phyloP scores from a whole-genome alignment of 768 basidiomycete genomes.

The Suillus discolor region DNA sequence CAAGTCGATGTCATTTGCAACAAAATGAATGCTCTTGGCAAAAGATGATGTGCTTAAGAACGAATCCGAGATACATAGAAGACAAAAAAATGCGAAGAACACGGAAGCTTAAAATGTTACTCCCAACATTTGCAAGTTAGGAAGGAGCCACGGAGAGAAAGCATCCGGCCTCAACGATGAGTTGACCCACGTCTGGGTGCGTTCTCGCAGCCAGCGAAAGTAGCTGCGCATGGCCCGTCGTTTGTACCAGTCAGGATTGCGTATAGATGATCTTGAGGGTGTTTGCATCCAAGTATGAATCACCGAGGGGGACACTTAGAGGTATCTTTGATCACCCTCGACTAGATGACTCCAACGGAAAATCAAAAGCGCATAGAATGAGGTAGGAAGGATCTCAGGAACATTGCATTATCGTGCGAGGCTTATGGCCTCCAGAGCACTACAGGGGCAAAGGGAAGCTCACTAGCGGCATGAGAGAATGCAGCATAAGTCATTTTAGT shows the following conservation, averaged over 20 bases:
- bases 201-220: conserved; percentile 14
- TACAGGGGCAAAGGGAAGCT: conserved; percentile 9
- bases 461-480: conserved; percentile 35
- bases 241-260: conserved; percentile 18
- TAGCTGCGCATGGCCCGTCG: neutral
- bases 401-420: conserved; percentile 38
- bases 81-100: neutral
- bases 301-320: conserved; percentile 32
- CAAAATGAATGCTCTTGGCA: too few relatives aligned
- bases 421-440: conserved; percentile 34
- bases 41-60: too few relatives aligned
- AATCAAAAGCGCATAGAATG: conserved; percentile 41
- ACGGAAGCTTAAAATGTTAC: neutral
- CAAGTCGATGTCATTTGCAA: too few relatives aligned
- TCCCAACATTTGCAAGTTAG: conserved; percentile 24
- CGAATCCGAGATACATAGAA: too few relatives aligned
- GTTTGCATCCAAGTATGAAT: conserved; percentile 34
- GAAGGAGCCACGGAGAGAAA: conserved; percentile 24
- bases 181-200: conserved; percentile 11
- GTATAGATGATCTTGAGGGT: conserved; percentile 27
- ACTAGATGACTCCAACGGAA: conserved; percentile 28
- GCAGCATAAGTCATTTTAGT: conserved; percentile 28
- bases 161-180: conserved; percentile 12
- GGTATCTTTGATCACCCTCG: too few relatives aligned
- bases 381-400: conserved; percentile 39